A percentile compares a stretch with the other conserved stretches of the same genome.
Evolutionary conservation across 164 flowering plant species (phyloP).

Genomic region (Nelumbo lutea): DNA sequence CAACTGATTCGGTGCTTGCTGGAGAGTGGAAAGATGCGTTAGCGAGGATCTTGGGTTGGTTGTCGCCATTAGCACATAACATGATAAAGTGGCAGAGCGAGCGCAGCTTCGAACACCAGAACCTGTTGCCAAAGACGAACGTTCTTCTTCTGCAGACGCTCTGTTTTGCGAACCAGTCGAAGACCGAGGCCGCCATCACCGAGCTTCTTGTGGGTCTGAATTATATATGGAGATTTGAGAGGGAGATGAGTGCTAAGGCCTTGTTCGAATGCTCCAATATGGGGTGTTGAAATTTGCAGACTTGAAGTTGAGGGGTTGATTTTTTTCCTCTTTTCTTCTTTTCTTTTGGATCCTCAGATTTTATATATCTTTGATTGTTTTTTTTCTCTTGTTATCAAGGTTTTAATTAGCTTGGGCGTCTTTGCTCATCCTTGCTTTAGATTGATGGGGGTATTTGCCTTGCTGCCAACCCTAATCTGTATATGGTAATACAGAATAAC

Average conservation of each 20-base stretch:
- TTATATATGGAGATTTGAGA: conserved; percentile 92
- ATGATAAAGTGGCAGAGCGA: conserved; percentile 96
- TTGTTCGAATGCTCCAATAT: conserved; percentile 52
- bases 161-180: conserved; percentile 70
- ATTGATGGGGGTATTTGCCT: conserved; percentile 24
- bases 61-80: conserved; percentile 80
- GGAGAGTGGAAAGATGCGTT: conserved; percentile 80
- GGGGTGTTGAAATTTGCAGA: conserved; percentile 26
- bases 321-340: not conserved
- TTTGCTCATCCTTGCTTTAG: conserved; percentile 9
- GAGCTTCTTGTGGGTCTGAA: conserved; percentile 91
- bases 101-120: conserved; percentile 88
- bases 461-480: conserved; percentile 27
- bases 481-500: conserved; percentile 7
- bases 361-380: conserved; percentile 5
- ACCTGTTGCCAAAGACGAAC: conserved; percentile 41
- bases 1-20: conserved; percentile 66
- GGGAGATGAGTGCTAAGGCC: conserved; percentile 89
- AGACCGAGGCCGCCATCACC: conserved; percentile 91
- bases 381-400: not conserved
- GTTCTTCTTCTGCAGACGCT: conserved; percentile 78
- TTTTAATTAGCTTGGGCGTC: conserved; percentile 13
- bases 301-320: conserved; percentile 12
- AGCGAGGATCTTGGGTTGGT: conserved; percentile 72
- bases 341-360: not conserved